These are phyloP conservation scores for Trichosanthes truncata DNA, from an alignment of 306 rosid genomes.

Conservation along the genomic window DNA sequence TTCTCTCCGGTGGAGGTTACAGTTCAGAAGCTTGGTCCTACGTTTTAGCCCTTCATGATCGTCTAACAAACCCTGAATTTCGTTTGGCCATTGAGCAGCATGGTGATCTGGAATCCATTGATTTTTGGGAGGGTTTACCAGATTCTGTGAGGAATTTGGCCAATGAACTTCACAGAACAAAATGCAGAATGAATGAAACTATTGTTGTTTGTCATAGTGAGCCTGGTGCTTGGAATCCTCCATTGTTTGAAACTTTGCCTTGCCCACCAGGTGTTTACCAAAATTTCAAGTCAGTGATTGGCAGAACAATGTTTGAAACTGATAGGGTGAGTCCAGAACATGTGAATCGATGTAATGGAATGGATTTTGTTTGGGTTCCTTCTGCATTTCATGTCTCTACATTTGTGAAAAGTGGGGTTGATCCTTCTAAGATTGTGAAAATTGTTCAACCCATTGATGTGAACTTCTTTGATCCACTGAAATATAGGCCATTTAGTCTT, in stretches of 20 bases:
- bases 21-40: conserved; percentile 86
- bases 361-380: conserved; percentile 92
- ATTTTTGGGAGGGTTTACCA: conserved; percentile 73
- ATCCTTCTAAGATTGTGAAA: conserved; percentile 66
- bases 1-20: conserved; percentile 88
- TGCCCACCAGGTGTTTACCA: conserved; percentile 61
- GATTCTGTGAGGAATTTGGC: conserved; percentile 32
- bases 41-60: conserved; percentile 42
- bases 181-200: conserved; percentile 52
- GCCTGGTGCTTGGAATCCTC: conserved; percentile 89
- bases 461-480: conserved; percentile 56
- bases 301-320: conserved; percentile 80
- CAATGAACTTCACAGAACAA: conserved; percentile 34
- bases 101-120: conserved; percentile 56
- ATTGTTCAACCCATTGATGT: conserved; percentile 83
- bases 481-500: conserved; percentile 44
- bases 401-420: conserved; percentile 63
- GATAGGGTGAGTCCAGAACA: conserved; percentile 54
- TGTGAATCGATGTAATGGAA: conserved; percentile 43
- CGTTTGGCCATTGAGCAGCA: conserved; percentile 58
- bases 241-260: conserved; percentile 54
- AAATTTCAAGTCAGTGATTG: conserved; percentile 61
- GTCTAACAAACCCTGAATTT: conserved; percentile 28
- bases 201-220: conserved; percentile 78
- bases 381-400: conserved; percentile 59